Conservation (phyloP, 495 filamentous ascomycete species). For the Stereocaulon alpinum region DNA sequence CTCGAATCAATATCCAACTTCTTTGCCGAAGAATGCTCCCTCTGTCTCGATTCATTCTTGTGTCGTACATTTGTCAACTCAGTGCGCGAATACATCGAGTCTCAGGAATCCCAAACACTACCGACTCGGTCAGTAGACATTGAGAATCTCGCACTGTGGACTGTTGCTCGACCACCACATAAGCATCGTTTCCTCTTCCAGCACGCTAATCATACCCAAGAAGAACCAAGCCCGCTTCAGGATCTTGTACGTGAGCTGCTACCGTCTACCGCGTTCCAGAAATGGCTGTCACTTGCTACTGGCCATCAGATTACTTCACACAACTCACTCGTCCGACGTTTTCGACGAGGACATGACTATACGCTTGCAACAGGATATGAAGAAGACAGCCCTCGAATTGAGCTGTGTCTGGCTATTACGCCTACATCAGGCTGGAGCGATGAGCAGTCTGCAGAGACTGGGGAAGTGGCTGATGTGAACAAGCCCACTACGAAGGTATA, state of each 20-base stretch:
- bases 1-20: slow-evolving; percentile 67
- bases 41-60: slow-evolving; percentile 68
- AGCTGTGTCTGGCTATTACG: slow-evolving; percentile 75
- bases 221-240: slow-evolving; percentile 48
- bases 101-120: slow-evolving; percentile 44
- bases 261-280: slow-evolving; percentile 75
- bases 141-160: slow-evolving; percentile 49
- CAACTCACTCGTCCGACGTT: slow-evolving; percentile 67
- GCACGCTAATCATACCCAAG: slow-evolving; percentile 33
- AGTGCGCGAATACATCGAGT: slow-evolving; percentile 57
- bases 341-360: slow-evolving; percentile 81
- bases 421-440: slow-evolving; percentile 76
- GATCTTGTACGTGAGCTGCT: slow-evolving; percentile 69
- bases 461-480: slow-evolving; percentile 28
- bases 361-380: slow-evolving; percentile 80
- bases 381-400: slow-evolving; percentile 66
- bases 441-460: slow-evolving; percentile 47
- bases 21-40: slow-evolving; percentile 72
- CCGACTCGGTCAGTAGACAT: slow-evolving; percentile 41
- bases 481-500: too few relatives aligned
- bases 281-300: slow-evolving; percentile 79
- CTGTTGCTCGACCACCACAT: slow-evolving; percentile 77
- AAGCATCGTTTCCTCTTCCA: slow-evolving; percentile 90
- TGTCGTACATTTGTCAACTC: slow-evolving; percentile 61
- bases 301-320: slow-evolving; percentile 49